phyloP scores from a whole-genome alignment of 139 green algal genomes.

The Ettlia oleoabundans region DNA sequence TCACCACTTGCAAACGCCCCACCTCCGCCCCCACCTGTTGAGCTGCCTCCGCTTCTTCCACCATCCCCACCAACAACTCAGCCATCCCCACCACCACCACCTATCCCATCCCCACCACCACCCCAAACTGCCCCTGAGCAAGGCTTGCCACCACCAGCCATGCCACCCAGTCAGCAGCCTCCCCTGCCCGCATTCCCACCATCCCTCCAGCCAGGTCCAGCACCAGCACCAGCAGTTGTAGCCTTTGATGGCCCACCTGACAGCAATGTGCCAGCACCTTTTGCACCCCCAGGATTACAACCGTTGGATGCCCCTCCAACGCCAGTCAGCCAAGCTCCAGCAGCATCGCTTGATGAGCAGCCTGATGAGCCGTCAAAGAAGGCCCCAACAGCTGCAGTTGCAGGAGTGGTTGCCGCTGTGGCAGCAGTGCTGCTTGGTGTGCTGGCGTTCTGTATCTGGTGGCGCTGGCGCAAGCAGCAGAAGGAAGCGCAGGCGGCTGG shows the following conservation, averaged over 20 bases:
- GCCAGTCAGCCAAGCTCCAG: neutral
- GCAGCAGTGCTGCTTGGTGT: neutral
- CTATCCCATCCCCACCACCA: neutral
- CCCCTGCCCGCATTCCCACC: neutral
- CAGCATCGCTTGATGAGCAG: too few species aligned
- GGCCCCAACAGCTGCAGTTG: neutral
- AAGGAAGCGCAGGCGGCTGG: neutral
- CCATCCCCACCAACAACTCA: neutral
- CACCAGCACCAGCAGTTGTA: neutral
- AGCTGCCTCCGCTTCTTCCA: neutral
- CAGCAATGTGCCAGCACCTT: neutral
- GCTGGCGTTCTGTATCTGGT: neutral
- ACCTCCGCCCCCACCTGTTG: neutral
- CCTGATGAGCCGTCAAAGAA: neutral
- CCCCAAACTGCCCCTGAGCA: neutral
- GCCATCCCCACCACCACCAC: neutral
- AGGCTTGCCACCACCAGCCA: neutral
- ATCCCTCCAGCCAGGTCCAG: neutral
- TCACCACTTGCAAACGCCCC: neutral
- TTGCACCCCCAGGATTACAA: neutral
- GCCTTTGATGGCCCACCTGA: constrained; percentile 9
- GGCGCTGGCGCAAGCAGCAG: neutral
- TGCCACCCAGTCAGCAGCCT: neutral
- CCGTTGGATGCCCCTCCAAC: neutral
- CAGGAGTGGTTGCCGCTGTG: neutral